A percentile compares a stretch with the other conserved stretches of the same genome.
These are phyloP conservation scores for Cicer judaicum DNA, from an alignment of 306 rosid genomes.

Conservation along the genomic window DNA sequence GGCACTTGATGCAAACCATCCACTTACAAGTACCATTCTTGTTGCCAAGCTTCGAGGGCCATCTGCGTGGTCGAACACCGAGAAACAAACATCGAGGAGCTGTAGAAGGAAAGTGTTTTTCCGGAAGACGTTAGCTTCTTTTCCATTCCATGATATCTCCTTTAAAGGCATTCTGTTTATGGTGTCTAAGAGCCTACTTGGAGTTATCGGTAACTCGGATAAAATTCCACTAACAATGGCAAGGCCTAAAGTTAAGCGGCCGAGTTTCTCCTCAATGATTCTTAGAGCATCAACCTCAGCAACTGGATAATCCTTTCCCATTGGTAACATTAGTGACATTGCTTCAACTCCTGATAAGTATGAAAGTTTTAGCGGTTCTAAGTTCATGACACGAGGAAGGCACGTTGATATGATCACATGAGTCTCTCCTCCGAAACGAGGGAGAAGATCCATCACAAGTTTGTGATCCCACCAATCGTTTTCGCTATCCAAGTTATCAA, in stretches of 20 bases:
- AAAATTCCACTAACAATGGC: constrained; percentile 77
- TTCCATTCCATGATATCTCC: constrained; percentile 70
- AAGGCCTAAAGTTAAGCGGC: constrained; percentile 80
- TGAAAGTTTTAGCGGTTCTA: constrained; percentile 84
- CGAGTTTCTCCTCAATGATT: constrained; percentile 76
- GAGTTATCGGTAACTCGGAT: constrained; percentile 86
- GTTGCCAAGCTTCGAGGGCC: constrained; percentile 86
- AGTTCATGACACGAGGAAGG: constrained; percentile 80
- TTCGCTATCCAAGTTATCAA: constrained; percentile 90
- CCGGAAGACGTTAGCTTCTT: constrained; percentile 66
- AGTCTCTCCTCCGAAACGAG: constrained; percentile 88
- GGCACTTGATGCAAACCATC: constrained; percentile 84
- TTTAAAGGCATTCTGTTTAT: constrained; percentile 86
- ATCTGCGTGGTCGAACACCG: constrained; percentile 87
- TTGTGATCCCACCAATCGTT: constrained; percentile 97
- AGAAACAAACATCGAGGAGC: constrained; percentile 87
- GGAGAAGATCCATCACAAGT: constrained; percentile 94
- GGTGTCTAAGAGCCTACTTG: constrained; percentile 84
- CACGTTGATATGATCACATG: constrained; percentile 81
- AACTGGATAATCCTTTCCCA: constrained; percentile 69
- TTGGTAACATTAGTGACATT: constrained; percentile 80
- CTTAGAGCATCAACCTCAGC: constrained; percentile 79
- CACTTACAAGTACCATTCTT: constrained; percentile 84
- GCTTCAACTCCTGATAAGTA: constrained; percentile 87
- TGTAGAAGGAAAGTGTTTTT: constrained; percentile 74